Base-by-base conservation (phyloP, 2,329 filamentous ascomycete species). In the Beauveria sp. region DNA sequence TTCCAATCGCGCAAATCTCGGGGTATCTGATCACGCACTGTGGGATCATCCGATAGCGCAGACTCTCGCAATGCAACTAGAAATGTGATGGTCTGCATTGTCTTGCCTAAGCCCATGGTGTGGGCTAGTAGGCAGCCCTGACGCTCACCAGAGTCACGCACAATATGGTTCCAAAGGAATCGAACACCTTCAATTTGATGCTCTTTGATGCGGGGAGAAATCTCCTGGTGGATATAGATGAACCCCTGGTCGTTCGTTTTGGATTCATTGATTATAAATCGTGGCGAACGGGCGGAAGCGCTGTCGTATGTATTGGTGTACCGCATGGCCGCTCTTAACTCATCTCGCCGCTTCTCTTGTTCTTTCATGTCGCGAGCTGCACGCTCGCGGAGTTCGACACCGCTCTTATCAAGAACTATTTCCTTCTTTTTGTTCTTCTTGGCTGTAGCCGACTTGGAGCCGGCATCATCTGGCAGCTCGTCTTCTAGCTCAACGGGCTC, bases 31-130 rank as follows among this genome's bases (percentile, higher is more conserved):
- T 77, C 76, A 3, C 74, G 74, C 6, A 93, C 75, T 0, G 76
- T 72, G 0, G 75, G 72, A 60, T 92, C 82, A 0, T 71, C 34
- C 0, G 89, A 93, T 22, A 71, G 70, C 4, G 85, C 80, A 3
- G 90, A 84, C 66, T 90, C 82, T 5, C 86, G 80, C 64, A 96
- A 83, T 0, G 90, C 87, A 18, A 89, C 82, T 6, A 97, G 81
- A n/a, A 96, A 77, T 0, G 91, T 89, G 63, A 96, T 91, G 6
- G 91, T 84, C 75, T 96, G 92, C 87, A 96, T 91, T 0, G 92
- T 96, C 76, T 96, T 97, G 18, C 92, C 92, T 2, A 96, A 76
- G 1, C 93, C 93, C 92, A 96, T 96, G 0, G 90, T 91, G 71
- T 96, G 92, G 6, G 92, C 89, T 22, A 96, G 79, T 14, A 96